Evolutionary conservation across 2,329 filamentous ascomycete genomes (phyloP).

Genomic region (Neofusicoccum umdonicola): DNA sequence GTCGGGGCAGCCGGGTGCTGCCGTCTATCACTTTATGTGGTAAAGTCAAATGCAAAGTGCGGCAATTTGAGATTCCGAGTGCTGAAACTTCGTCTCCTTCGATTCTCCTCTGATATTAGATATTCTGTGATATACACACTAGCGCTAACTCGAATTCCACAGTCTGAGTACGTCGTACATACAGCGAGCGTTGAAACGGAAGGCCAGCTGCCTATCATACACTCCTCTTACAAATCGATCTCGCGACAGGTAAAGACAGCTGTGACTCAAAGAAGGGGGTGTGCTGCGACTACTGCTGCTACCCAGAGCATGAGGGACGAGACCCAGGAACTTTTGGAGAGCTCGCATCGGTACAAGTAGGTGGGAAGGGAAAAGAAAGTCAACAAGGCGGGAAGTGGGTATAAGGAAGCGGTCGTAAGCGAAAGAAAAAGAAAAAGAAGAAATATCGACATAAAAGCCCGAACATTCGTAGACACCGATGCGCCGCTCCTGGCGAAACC

Average conservation of each 20-base stretch:
- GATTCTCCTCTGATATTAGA: background rate
- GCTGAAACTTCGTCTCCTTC: no score
- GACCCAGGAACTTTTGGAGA: background rate
- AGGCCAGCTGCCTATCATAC: conserved; percentile 5
- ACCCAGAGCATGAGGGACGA: background rate
- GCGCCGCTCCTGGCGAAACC: background rate
- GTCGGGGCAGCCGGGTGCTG: background rate
- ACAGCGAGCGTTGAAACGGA: conserved; percentile 6
- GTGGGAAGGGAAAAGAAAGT: background rate
- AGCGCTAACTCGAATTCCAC: background rate
- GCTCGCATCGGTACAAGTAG: background rate
- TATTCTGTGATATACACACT: background rate
- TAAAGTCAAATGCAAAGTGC: no score
- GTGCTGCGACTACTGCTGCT: background rate
- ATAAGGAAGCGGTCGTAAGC: background rate
- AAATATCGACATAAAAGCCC: background rate
- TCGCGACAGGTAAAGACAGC: background rate
- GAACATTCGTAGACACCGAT: background rate
- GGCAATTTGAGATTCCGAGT: no score
- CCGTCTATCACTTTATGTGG: background rate
- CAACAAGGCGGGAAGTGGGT: background rate
- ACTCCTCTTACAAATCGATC: background rate
- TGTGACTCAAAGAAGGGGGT: background rate
- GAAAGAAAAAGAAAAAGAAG: background rate
- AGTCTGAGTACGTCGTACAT: background rate